Conservation (phyloP, 2,329 filamentous ascomycete genomes). For the Clarireedia monteithiana region DNA sequence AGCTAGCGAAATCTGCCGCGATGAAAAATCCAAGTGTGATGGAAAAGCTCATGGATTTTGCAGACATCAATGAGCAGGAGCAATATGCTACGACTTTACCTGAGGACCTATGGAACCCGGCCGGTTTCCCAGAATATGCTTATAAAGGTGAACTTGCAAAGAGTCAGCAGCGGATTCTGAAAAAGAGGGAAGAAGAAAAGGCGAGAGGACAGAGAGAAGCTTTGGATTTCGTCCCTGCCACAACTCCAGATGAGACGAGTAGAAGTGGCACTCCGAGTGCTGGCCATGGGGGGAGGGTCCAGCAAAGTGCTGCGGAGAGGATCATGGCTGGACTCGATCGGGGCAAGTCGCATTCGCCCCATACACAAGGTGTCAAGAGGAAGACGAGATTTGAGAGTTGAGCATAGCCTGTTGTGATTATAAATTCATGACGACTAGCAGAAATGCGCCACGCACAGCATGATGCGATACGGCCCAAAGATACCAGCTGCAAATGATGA, state of each 20-base stretch:
- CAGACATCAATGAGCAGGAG: conserved; percentile 44
- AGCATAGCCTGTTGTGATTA: conserved; percentile 5
- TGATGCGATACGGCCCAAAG: no score
- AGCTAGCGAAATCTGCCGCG: conserved; percentile 57
- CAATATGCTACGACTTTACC: conserved; percentile 61
- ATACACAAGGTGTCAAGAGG: conserved; percentile 26
- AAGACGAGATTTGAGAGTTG: conserved; percentile 30
- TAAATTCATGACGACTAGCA: neutral
- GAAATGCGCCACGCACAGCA: neutral
- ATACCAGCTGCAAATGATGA: no score
- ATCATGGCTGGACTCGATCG: conserved; percentile 30
- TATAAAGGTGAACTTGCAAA: conserved; percentile 43
- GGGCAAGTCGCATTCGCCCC: conserved; percentile 25
- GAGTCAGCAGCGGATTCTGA: conserved; percentile 33
- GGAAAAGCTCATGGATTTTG: conserved; percentile 66
- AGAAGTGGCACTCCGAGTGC: conserved; percentile 20
- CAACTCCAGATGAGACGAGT: conserved; percentile 17
- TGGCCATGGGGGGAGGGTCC: conserved; percentile 12
- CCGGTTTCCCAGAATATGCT: conserved; percentile 46
- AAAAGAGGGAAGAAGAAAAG: conserved; percentile 27
- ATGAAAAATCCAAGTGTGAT: conserved; percentile 65
- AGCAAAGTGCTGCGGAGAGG: conserved; percentile 29
- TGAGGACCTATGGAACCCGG: conserved; percentile 49
- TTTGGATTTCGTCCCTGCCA: conserved; percentile 29
- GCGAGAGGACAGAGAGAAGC: conserved; percentile 24